These are phyloP conservation scores for Rhododendron mucronatum DNA, from an alignment of 148 eudicot species.

Conservation along the genomic window DNA sequence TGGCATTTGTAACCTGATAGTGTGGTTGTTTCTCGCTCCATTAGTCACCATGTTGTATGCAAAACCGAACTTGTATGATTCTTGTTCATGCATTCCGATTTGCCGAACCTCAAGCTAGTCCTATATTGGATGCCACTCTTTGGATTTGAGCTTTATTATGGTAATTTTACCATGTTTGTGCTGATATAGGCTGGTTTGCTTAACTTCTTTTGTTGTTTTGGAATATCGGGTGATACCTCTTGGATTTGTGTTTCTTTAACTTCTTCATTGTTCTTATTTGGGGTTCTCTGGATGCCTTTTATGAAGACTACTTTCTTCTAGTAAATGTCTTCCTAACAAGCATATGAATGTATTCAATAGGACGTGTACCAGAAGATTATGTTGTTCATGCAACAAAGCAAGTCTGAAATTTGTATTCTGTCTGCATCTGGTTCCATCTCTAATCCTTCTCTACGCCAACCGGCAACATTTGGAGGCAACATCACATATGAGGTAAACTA, in stretches of 20 bases:
- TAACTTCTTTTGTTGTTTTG: not conserved
- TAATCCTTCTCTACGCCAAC: conserved; percentile 68
- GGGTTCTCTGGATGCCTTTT: not conserved
- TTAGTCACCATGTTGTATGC: not conserved
- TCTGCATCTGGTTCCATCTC: conserved; percentile 83
- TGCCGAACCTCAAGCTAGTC: not conserved
- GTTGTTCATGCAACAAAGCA: conserved; percentile 70
- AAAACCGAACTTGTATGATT: not conserved
- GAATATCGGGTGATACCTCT: not conserved
- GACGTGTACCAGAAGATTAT: conserved; percentile 73
- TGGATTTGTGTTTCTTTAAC: not conserved
- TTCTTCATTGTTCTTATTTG: not conserved
- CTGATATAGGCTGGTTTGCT: not conserved
- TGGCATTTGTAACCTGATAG: not conserved
- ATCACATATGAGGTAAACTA: conserved; percentile 62
- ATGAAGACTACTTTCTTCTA: not conserved
- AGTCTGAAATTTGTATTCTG: conserved; percentile 64
- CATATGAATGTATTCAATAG: conserved; percentile 24
- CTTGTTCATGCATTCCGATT: not conserved
- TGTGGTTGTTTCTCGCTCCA: not conserved
- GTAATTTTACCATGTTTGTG: not conserved
- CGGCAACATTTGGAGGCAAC: conserved; percentile 71
- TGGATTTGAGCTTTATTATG: not conserved
- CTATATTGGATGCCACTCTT: not conserved
- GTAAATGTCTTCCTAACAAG: not conserved